Conservation (phyloP, 805 yeast genomes). For the Zygoascus bituminiphila region DNA sequence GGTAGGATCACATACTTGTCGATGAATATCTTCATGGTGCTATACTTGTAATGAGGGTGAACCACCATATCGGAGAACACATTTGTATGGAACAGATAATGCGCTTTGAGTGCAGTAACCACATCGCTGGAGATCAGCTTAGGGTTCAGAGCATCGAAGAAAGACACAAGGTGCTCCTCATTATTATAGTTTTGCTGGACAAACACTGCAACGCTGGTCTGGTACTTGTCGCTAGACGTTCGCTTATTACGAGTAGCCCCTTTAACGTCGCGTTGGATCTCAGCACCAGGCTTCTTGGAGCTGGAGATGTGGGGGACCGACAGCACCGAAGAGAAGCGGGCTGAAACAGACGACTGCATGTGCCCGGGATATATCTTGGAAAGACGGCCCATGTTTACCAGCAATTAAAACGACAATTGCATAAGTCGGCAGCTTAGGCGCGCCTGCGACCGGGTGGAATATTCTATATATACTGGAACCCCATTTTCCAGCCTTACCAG, state of each 20-base stretch:
- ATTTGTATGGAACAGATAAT: conserved; percentile 12
- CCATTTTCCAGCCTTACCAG: background rate
- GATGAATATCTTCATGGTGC: background rate
- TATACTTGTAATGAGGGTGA: conserved; percentile 2
- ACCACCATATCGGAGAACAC: conserved; percentile 12
- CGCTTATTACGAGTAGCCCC: conserved; percentile 12
- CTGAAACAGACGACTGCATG: background rate
- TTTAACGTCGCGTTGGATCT: background rate
- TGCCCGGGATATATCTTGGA: background rate
- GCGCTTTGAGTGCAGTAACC: conserved; percentile 13
- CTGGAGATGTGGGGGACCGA: background rate
- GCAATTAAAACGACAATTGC: too few species aligned
- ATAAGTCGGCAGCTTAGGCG: too few species aligned
- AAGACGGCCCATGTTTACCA: background rate
- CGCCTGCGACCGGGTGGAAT: too few species aligned
- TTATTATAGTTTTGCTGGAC: conserved; percentile 7
- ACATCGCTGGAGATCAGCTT: conserved; percentile 4
- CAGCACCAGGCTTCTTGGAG: background rate
- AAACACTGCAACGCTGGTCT: conserved; percentile 7
- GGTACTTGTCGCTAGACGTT: conserved; percentile 9
- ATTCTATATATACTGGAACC: too few species aligned
- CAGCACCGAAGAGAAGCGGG: background rate
- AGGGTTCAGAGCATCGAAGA: conserved; percentile 9
- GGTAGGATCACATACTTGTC: conserved; percentile 3
- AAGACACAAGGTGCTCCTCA: conserved; percentile 1